A percentile compares a stretch with the other conserved stretches of the same genome.
Conservation (phyloP, 495 filamentous ascomycete genomes). For the Platismatia glauca region DNA sequence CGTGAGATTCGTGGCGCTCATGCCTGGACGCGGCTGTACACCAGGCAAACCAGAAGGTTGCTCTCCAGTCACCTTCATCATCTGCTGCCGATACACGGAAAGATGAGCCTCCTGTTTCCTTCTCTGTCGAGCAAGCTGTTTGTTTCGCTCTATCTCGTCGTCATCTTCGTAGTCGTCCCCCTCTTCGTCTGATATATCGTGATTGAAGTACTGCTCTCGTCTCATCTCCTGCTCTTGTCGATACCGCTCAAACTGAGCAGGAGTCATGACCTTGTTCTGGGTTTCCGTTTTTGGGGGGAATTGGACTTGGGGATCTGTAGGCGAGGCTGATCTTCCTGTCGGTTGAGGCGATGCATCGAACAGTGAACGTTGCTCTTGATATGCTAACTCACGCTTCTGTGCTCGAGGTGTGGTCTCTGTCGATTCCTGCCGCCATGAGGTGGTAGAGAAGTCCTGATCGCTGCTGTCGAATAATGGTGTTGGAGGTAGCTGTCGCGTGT, state of each 20-base stretch:
- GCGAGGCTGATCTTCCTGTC: conserved; percentile 5
- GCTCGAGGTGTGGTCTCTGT: conserved; percentile 23
- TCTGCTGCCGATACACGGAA: conserved; percentile 83
- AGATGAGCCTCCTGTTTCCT: conserved; percentile 87
- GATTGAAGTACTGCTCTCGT: conserved; percentile 41
- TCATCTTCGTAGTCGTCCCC: conserved; percentile 69
- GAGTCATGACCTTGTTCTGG: conserved; percentile 75
- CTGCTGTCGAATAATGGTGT: conserved; percentile 16
- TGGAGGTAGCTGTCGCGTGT: not conserved
- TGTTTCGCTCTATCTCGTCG: conserved; percentile 69
- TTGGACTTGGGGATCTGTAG: conserved; percentile 6
- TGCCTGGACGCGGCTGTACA: conserved; percentile 31
- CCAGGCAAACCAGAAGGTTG: conserved; percentile 34
- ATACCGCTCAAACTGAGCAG: conserved; percentile 78
- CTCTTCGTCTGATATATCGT: conserved; percentile 39
- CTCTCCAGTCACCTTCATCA: conserved; percentile 94
- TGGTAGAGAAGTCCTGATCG: conserved; percentile 10
- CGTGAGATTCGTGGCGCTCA: conserved; percentile 38
- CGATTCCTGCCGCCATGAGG: conserved; percentile 18
- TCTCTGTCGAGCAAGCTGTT: conserved; percentile 63
- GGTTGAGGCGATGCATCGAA: conserved; percentile 21
- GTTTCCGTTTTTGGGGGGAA: conserved; percentile 8
- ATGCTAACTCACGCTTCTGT: conserved; percentile 14
- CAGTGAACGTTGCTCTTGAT: conserved; percentile 22
- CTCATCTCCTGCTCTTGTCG: conserved; percentile 66